Conservation (phyloP, 106 monocot genomes). For the Agapanthus africanus region DNA sequence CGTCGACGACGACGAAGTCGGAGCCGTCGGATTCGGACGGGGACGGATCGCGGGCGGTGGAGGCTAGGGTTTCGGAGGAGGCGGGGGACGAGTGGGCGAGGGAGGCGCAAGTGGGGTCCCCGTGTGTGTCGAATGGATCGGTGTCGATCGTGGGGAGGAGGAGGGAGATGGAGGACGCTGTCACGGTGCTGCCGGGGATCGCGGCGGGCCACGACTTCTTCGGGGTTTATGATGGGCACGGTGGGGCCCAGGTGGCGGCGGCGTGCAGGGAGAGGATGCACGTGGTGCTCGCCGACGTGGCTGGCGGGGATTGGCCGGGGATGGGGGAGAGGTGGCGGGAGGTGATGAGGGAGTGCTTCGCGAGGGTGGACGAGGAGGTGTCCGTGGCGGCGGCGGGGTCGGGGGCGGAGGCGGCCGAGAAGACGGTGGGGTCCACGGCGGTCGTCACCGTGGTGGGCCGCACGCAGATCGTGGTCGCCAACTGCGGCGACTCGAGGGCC, state of each 20-base stretch:
- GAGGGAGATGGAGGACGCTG: conserved; percentile 62
- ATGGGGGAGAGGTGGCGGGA: conserved; percentile 26
- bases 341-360: conserved; percentile 35
- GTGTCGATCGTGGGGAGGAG: conserved; percentile 46
- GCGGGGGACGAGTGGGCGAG: background rate
- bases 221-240: conserved; percentile 58
- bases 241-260: conserved; percentile 39
- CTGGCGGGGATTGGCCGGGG: conserved; percentile 5
- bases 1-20: background rate
- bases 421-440: conserved; percentile 16
- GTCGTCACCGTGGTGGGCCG: conserved; percentile 45
- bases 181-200: conserved; percentile 15
- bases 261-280: conserved; percentile 54
- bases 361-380: conserved; percentile 40
- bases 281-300: conserved; percentile 37
- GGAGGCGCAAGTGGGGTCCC: background rate
- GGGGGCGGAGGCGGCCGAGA: conserved; percentile 20
- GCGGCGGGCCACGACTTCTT: conserved; percentile 36
- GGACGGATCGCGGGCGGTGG: background rate
- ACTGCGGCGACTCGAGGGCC: conserved; percentile 56
- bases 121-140: conserved; percentile 28
- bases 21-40: conserved; percentile 7
- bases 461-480: conserved; percentile 36
- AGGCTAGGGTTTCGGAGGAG: background rate
- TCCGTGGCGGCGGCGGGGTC: conserved; percentile 4